Base-by-base conservation (phyloP, 2,329 filamentous ascomycete genomes). In the Aspergillus quadricinctus region DNA sequence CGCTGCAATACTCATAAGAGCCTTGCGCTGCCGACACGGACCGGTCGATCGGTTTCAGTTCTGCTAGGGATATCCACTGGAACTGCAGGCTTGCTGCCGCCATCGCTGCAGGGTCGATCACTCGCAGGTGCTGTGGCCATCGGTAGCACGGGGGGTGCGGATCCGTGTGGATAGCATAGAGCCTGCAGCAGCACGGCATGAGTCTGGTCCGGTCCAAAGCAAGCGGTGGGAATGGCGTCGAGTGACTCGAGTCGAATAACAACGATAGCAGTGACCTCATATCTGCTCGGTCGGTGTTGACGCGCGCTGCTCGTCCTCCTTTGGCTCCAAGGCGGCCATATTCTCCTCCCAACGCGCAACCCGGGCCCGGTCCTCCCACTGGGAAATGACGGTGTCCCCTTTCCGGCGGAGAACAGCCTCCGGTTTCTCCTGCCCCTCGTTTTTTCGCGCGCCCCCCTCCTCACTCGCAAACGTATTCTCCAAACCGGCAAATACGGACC, bases 401-500 rank as follows among this genome's bases (percentile, higher is more conserved):
- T 68, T 70, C 43, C 56, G 56, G 21, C 56, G 59, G 1, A 75
- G 54, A 48, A 64, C 59, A 1, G 17, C 52, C 57, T 75, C 72
- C 1, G 72, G 67, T 40, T 63, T 65, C 49, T 67, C 67, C 52
- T 59, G 48, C 50, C 56, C 57, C n/a, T 48, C 56, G 35, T 55
- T 55, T 49, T 25, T 53, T 53, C 49, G 52, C 52, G 8, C 46
- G 49, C 8, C 50, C 43, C 21, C 41, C 23, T 55, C 53, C 29
- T 61, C 59, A 2, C 57, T 48, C 2, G 41, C 45, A 25, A 46
- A n/a, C 9, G 50, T 55, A 11, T 50, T 62, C 17, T 57, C 63
- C 14, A 65, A 25, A 7, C 61, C 66, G 27, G 79, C 82, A 71
- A 93, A 90, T 28, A 95, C 76, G 48, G 75, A 77, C 65, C 82